These are phyloP conservation scores for Zostera marina DNA, from an alignment of 116 monocot species.

Conservation along the genomic window DNA sequence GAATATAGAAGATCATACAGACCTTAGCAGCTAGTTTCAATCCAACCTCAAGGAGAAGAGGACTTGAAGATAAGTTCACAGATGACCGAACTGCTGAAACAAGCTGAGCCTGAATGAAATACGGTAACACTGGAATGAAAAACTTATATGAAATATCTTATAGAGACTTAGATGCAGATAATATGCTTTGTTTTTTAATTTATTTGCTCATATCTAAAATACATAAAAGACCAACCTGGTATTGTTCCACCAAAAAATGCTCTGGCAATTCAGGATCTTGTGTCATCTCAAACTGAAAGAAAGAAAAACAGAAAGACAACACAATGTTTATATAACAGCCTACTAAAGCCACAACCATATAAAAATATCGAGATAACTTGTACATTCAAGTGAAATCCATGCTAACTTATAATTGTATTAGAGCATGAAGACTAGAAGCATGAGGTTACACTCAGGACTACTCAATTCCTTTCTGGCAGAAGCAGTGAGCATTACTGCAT, in stretches of 20 bases:
- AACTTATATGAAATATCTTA: background rate
- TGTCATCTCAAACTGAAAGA: conserved; percentile 60
- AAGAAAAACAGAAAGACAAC: background rate
- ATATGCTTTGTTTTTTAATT: background rate
- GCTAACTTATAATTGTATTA: background rate
- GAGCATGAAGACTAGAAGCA: background rate
- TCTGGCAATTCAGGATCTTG: conserved; percentile 88
- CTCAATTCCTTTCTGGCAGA: too few relatives aligned
- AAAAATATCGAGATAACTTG: background rate
- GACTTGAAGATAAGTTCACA: conserved; percentile 52
- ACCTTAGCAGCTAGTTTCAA: conserved; percentile 83
- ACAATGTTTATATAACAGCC: background rate
- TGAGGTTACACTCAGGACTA: too few relatives aligned
- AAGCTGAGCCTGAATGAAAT: conserved; percentile 68
- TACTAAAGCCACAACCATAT: too few relatives aligned
- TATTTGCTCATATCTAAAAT: too few relatives aligned
- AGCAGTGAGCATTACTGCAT: too few relatives aligned
- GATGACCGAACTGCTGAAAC: conserved; percentile 91
- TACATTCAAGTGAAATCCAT: background rate
- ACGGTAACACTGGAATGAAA: background rate
- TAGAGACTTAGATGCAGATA: too few relatives aligned
- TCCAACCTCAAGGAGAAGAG: conserved; percentile 90
- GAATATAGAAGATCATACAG: conserved; percentile 1
- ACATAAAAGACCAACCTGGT: conserved; percentile 40
- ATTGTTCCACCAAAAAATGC: conserved; percentile 81